A percentile compares a stretch with the other conserved stretches of the same genome.
These are phyloP conservation scores for Astrocystis sublimbata DNA, from an alignment of 495 filamentous ascomycete species.

Conservation along the genomic window DNA sequence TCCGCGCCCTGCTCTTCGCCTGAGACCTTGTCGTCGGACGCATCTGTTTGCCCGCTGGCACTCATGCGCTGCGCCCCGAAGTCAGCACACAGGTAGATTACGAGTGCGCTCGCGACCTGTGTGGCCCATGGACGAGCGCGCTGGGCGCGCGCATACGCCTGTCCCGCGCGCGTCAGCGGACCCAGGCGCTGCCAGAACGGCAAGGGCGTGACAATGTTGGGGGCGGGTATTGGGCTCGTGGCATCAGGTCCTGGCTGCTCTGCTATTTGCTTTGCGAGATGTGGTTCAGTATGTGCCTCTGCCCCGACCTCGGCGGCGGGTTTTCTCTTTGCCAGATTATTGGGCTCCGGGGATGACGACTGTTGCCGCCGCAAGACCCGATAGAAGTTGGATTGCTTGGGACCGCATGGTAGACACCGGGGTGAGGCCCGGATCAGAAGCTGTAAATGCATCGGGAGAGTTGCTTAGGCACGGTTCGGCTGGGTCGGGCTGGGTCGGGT, in stretches of 20 bases:
- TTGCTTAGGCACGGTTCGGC: neutral
- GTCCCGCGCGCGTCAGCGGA: conserved; percentile 60
- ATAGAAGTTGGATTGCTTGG: neutral
- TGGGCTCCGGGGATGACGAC: neutral
- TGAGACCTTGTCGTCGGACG: neutral
- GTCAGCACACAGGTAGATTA: conserved; percentile 80
- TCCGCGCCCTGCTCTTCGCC: conserved; percentile 33
- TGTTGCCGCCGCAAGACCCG: conserved; percentile 1
- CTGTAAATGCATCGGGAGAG: neutral
- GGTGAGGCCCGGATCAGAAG: conserved; percentile 4
- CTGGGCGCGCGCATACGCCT: conserved; percentile 72
- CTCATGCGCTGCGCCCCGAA: conserved; percentile 69
- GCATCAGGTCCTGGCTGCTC: neutral
- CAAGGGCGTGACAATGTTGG: conserved; percentile 39
- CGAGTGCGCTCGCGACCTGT: conserved; percentile 71
- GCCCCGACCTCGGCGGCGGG: neutral
- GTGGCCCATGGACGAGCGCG: conserved; percentile 70
- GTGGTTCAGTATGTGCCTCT: neutral
- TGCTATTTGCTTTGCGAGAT: neutral
- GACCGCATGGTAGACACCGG: neutral
- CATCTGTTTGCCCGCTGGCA: neutral
- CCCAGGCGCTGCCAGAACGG: conserved; percentile 52
- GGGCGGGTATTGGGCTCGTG: conserved; percentile 41
- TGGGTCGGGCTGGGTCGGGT: neutral
- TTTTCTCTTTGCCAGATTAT: neutral